Evolutionary conservation across 2,329 filamentous ascomycete genomes (phyloP), one percentile per base, ranked within the genome.

Genomic region (Cordyceps pruinosa): DNA sequence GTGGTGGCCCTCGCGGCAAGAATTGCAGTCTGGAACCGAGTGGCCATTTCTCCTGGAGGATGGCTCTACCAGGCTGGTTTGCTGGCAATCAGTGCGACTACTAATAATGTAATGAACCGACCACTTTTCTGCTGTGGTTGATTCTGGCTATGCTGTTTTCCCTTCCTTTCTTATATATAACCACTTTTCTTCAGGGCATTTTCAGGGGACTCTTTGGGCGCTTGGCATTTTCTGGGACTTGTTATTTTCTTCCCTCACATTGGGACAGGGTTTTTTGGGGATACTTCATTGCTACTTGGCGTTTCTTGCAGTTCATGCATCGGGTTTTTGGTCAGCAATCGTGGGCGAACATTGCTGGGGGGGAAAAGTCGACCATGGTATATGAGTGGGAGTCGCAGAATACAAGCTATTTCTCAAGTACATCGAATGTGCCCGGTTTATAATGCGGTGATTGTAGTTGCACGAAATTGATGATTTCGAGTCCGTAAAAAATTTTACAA

Each of bases 51-150:
- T 42, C 10, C 28, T 34, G 51, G n/a, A 35, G 12, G 34, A 10
- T 35, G 19, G 52, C 44, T 56, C 34, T 37, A 41, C 44, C 19
- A 23, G 32, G 34, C 35, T 30, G n/a, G 15, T 19, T 39, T n/a
- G 34, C 44, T 48, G 52, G 50, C 52, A 39, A 48, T 41, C 34
- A 34, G 19, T 35, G 44, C 52, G 52, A 56, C 52, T 13, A 56
- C 44, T 48, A 56, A 25, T 56, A 56, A 41, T 56, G 44, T 56
- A 47, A 48, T 56, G 52, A 56, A 47, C 32, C 52, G 34, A 56
- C 42, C 23, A 48, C 34, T 15, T 23, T 44, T 46, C 23, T 42
- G 34, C 51, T 46, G 51, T 47, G 41, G 41, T 55, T 46, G 30
- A 30, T 45, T 21, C 15, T 42, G 19, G 32, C 21, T 26, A 25